Base-by-base conservation (phyloP, 345 rosid species). In the Citrus inodora region DNA sequence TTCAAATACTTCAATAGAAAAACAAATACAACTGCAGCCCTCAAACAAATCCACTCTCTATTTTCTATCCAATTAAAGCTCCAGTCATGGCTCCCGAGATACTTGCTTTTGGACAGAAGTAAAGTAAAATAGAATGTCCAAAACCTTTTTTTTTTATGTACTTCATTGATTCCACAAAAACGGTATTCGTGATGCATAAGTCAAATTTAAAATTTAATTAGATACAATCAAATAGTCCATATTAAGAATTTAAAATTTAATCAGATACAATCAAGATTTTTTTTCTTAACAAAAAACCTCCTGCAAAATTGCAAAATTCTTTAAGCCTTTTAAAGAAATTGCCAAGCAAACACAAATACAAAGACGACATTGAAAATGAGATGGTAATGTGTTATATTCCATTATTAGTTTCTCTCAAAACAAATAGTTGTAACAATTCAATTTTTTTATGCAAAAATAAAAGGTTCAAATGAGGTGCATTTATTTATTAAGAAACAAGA, bases 21-120 rank as follows among this genome's bases (percentile, higher is more conserved):
- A 65, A 97, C 93, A 25, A 98, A 98, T 38, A 98, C 99, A 70
- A 92, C 89, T 1, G 98, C 96, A 4, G 98, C 58, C 98, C 98
- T 79, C 99, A 77, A 70, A 94, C 88, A 75, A 97, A 97, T 21
- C 99, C 98, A 83, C 98, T 94, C 79, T 97, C 98, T 1, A 98
- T 97, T 83, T 94, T 98, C 84, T 94, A 98, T 67, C 99, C 99
- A 65, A 97, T 94, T 83, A 94, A 84, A 83, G 99, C 98, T 75
- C 99, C 98, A 7, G 99, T 97, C 88, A 94, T 82, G 80, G 97
- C 98, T 48, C 98, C 98, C 71, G 2, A 40, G 14, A 42, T 42
- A 2, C 14, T 42, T 42, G 1, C 48, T 10, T 10, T 42, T 9
- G 14, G 4, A 42, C 11, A 40, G 0, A 9, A 40, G 9, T 42